A percentile compares a stretch with the other conserved stretches of the same genome.
These are phyloP conservation scores for Talaromyces stipitatus DNA, from an alignment of 495 filamentous ascomycete species.

Conservation along the genomic window DNA sequence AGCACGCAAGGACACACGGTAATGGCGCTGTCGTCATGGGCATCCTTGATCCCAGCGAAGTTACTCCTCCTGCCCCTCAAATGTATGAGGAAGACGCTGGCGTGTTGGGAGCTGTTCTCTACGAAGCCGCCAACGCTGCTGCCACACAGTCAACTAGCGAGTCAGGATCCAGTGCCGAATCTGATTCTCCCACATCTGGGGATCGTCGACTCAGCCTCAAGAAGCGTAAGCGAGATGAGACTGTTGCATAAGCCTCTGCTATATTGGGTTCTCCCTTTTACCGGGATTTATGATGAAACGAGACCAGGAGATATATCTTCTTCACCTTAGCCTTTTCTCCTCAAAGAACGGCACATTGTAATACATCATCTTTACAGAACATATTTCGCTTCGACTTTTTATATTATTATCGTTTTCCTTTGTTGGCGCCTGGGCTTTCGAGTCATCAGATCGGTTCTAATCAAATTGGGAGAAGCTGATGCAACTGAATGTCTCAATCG, in stretches of 20 bases:
- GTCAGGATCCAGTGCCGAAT: constrained; percentile 38
- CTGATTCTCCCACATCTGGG: constrained; percentile 27
- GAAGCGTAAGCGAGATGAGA: constrained; percentile 69
- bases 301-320: constrained; percentile 36
- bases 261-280: constrained; percentile 8
- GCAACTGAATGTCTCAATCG: neutral
- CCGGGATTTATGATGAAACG: constrained; percentile 27
- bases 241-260: constrained; percentile 11
- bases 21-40: constrained; percentile 84
- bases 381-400: constrained; percentile 7
- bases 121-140: constrained; percentile 63
- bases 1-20: constrained; percentile 93
- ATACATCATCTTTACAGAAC: constrained; percentile 17
- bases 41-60: constrained; percentile 62
- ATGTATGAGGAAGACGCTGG: constrained; percentile 52
- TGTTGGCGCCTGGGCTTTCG: constrained; percentile 9
- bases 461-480: neutral
- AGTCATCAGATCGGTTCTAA: constrained; percentile 5
- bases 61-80: constrained; percentile 29
- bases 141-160: constrained; percentile 50
- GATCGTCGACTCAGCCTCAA: constrained; percentile 49
- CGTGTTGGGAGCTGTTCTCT: constrained; percentile 63
- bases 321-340: constrained; percentile 11
- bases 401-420: constrained; percentile 2
- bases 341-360: constrained; percentile 14